Base-by-base conservation (phyloP, 129 eudicot species). In the Artemisia argyi region DNA sequence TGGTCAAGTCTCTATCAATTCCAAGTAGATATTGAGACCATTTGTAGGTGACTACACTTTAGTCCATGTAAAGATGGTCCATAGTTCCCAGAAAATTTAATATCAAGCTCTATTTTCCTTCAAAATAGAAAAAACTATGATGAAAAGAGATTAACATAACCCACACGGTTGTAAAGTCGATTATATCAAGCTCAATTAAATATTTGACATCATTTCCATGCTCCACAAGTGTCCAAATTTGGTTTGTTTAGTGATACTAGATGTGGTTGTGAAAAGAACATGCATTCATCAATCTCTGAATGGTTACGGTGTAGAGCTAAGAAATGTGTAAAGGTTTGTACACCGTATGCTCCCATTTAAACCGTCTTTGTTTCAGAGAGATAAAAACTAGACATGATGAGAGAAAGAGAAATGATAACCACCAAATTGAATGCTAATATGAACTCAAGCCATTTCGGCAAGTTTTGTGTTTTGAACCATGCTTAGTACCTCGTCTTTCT, bases 1-100 rank as follows among this genome's bases (percentile, higher is more conserved):
- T 74, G 54, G 72, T 65, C 66, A 66, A 75, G 59, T 42, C 66
- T 56, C 62, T 30, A 65, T 75, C 66, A 66, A 54, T 19, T 26
- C 73, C 3, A 20, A 15, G 18, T 57, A 16, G 35, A 53, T 53
- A 47, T 65, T 11, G 73, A 75, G 58, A 65, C 61, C 53, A 35
- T 51, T 62, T 73, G 53, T 51, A 49, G 39, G 54, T 73, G 53
- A 52, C 60, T 5, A 49, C 53, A 62, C n/a, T 57, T 49, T 61
- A 61, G 69, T 48, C 18, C 75, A 19, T 73, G 35, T 30, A 59
- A 72, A 60, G 57, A 61, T 51, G 51, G 51, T 24, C 22, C 12
- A 48, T 47, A 56, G 67, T 44, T 16, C 48, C 58, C 44, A 57
- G 42, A 12, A 32, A 42, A 71, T 26, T 59, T 22, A 4, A 17